These are phyloP conservation scores for Pseudozyma hubeiensis DNA, from an alignment of 1,284 basidiomycete genomes.

Conservation along the genomic window DNA sequence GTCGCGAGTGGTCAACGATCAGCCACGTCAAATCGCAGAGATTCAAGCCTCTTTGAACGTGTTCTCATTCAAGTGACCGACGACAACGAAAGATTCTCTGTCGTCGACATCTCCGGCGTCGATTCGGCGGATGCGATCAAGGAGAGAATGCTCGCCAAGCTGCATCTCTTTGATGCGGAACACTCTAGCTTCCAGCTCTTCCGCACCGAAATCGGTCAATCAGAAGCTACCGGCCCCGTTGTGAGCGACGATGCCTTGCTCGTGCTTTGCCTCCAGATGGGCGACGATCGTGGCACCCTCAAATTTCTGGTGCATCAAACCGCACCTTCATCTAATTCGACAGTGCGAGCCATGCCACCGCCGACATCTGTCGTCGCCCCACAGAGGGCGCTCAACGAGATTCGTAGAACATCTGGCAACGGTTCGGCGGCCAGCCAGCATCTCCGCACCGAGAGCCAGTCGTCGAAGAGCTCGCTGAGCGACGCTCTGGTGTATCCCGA, in stretches of 20 bases:
- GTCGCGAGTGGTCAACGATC: slow-evolving; percentile 15
- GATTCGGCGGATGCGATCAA: slow-evolving; percentile 64
- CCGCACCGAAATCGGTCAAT: slow-evolving; percentile 66
- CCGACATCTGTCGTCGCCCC: slow-evolving; percentile 32
- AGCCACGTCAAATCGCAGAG: slow-evolving; percentile 16
- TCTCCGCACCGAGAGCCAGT: slow-evolving; percentile 49
- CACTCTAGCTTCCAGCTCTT: slow-evolving; percentile 54
- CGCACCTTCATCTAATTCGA: slow-evolving; percentile 40
- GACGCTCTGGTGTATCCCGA: slow-evolving; percentile 45
- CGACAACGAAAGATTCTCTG: slow-evolving; percentile 67
- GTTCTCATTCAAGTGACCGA: slow-evolving; percentile 67
- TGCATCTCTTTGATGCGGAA: slow-evolving; percentile 59
- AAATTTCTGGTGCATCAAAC: slow-evolving; percentile 64
- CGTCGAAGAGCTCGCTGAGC: slow-evolving; percentile 55
- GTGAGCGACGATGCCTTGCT: slow-evolving; percentile 65
- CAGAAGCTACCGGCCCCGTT: slow-evolving; percentile 55
- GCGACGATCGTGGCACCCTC: slow-evolving; percentile 66
- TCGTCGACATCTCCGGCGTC: slow-evolving; percentile 66
- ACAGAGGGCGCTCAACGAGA: slow-evolving; percentile 27
- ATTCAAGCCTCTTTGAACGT: slow-evolving; percentile 42
- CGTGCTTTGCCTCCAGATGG: slow-evolving; percentile 64
- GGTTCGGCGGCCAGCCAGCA: slow-evolving; percentile 38
- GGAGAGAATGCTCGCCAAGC: slow-evolving; percentile 63
- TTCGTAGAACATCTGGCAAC: slow-evolving; percentile 18
- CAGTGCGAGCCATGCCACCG: slow-evolving; percentile 48